Percentiles rank a stretch among this genome's conserved stretches.
These are phyloP conservation scores for Geoglossum cookeanum DNA, from an alignment of 2,329 filamentous ascomycete genomes.

Conservation along the genomic window DNA sequence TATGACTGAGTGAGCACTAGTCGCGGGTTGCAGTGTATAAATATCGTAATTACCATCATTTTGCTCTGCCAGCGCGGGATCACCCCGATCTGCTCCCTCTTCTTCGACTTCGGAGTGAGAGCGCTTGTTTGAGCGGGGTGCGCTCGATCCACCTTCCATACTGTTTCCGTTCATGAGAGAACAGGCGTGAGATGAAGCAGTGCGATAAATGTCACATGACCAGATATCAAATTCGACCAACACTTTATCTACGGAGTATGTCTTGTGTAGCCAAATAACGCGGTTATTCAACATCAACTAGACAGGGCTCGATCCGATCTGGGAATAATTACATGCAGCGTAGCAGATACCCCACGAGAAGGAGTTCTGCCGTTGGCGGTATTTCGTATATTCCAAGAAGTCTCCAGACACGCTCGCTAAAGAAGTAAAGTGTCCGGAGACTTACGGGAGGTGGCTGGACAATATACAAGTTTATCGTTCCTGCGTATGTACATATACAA, in stretches of 20 bases:
- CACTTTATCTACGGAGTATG: no score
- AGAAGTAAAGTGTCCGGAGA: no score
- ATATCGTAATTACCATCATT: background rate
- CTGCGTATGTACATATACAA: no score
- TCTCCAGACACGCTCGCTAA: no score
- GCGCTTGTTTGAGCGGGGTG: conserved; percentile 8
- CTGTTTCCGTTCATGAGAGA: background rate
- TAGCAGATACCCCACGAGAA: conserved; percentile 22
- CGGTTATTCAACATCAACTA: conserved; percentile 9
- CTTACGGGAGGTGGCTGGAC: no score
- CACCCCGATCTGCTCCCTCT: conserved; percentile 6
- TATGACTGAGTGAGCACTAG: conserved; percentile 2
- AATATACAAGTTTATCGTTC: no score
- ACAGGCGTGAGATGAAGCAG: background rate
- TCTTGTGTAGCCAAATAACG: no score
- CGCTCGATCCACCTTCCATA: background rate
- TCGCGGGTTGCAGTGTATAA: background rate
- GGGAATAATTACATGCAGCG: conserved; percentile 21
- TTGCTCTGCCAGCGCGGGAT: background rate
- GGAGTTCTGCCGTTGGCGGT: conserved; percentile 27
- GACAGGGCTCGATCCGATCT: background rate
- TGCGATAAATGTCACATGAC: background rate
- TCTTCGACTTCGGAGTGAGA: conserved; percentile 13
- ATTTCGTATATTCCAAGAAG: conserved; percentile 3
- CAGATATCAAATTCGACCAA: background rate